Evolutionary conservation across 1,139 yeast species (phyloP).

Genomic region (Arxiozyma bovina): DNA sequence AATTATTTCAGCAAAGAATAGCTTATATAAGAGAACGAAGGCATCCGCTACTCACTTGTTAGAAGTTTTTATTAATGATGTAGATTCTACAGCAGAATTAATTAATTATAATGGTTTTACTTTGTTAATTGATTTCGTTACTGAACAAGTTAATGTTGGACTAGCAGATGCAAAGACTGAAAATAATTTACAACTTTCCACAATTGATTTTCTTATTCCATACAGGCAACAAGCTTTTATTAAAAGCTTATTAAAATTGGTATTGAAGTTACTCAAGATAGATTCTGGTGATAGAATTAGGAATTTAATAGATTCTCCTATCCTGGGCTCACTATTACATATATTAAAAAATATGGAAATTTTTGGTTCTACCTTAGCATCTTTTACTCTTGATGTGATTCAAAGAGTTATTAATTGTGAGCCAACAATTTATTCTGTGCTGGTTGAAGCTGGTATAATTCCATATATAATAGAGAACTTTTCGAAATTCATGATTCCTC

Average conservation of each 20-base stretch:
- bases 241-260: conserved; percentile 49
- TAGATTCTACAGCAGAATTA: conserved; percentile 47
- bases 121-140: conserved; percentile 50
- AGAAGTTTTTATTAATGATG: conserved; percentile 44
- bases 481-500: conserved; percentile 44
- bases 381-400: conserved; percentile 58
- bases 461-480: conserved; percentile 55
- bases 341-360: conserved; percentile 49
- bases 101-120: conserved; percentile 60
- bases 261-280: conserved; percentile 54
- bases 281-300: conserved; percentile 81
- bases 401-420: conserved; percentile 77
- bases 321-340: conserved; percentile 51
- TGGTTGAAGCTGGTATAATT: conserved; percentile 70
- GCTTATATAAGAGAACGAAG: conserved; percentile 46
- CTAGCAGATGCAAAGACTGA: conserved; percentile 46
- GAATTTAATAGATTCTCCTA: conserved; percentile 76
- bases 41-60: conserved; percentile 60
- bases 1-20: conserved; percentile 46
- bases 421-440: conserved; percentile 78
- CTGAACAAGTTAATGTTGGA: conserved; percentile 61
- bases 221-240: conserved; percentile 58
- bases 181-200: conserved; percentile 45
- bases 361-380: conserved; percentile 65
- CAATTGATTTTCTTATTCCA: conserved; percentile 51